Conservation (phyloP, 2,329 filamentous ascomycete species). For the Fusarium continuum region DNA sequence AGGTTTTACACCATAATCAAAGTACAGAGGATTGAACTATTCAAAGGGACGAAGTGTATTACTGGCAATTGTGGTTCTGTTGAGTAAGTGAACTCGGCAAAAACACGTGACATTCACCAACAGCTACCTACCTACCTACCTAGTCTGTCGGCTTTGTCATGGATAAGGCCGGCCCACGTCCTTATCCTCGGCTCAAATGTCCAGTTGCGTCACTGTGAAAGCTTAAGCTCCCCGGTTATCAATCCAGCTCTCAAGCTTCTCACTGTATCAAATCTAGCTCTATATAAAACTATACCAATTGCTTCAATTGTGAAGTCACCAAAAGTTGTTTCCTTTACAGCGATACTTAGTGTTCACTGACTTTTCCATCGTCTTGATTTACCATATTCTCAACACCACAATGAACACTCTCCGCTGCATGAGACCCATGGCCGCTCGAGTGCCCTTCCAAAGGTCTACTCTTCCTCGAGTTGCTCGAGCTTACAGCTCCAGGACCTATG, state of each 20-base stretch:
- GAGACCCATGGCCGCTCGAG: slow-evolving; percentile 62
- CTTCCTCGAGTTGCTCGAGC: slow-evolving; percentile 64
- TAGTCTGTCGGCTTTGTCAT: slow-evolving; percentile 34
- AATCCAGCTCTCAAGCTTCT: slow-evolving; percentile 23
- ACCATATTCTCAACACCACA: slow-evolving; percentile 4
- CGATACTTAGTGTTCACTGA: neutral
- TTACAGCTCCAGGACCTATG: slow-evolving; percentile 70
- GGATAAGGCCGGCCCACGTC: slow-evolving; percentile 28
- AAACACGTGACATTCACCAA: slow-evolving; percentile 35
- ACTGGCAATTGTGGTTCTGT: too few relatives aligned
- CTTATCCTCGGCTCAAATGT: slow-evolving; percentile 43
- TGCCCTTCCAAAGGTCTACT: slow-evolving; percentile 62
- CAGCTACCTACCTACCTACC: too few relatives aligned
- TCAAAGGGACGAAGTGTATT: too few relatives aligned
- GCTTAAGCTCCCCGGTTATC: slow-evolving; percentile 30
- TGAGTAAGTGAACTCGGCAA: too few relatives aligned
- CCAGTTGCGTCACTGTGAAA: slow-evolving; percentile 43
- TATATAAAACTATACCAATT: slow-evolving; percentile 7
- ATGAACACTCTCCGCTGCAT: slow-evolving; percentile 67
- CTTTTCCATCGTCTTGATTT: neutral
- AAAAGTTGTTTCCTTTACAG: neutral
- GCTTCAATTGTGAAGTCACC: neutral
- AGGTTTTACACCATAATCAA: too few relatives aligned
- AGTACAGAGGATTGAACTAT: too few relatives aligned
- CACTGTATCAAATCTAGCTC: slow-evolving; percentile 8